Base-by-base conservation (phyloP, 257 asterid genomes). In the Fraxinus quadrangulata region DNA sequence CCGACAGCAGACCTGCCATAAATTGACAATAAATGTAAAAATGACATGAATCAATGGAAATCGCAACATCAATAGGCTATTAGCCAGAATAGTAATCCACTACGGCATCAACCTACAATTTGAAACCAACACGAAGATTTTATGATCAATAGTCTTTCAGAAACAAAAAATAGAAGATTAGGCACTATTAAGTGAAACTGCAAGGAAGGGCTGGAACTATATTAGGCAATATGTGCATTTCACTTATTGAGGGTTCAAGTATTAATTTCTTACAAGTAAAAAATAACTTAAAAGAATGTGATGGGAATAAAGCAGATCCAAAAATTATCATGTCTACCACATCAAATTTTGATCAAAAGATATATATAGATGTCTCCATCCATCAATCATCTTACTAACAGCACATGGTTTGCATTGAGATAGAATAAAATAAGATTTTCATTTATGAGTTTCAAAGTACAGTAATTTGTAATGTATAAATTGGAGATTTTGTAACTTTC, bases 1-100 rank as follows among this genome's bases (percentile, higher is more conserved):
- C 79, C 6, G 86, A 80, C 21, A 75, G 36, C 33, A 89, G 81
- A 82, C 90, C 97, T 94, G 87, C 70, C 79, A 85, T 17, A 79
- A 65, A 68, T 47, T 68, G 69, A 76, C 11, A 76, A 21, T 40
- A 80, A 70, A 71, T 45, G 21, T 56, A 47, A 37, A 51, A 75
- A n/a, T 28, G 54, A 31, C 21, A 67, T 47, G 73, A 61, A 72
- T 49, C 19, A 78, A 40, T 26, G 2, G n/a, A 71, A 14, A n/a
- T 4, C 11, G 19, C 19, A 45, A 71, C 34, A 66, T n/a, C 66
- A 49, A 37, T 12, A 70, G 39, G 16, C 21, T 23, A 16, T 37
- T 33, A 24, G 12, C 11, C 39, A 51, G 17, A 33, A 66, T 7
- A 9, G 67, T 39, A n/a, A 14, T 37, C 66, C 19, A 71, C 40